Conservation (phyloP, 148 eudicot genomes). For the Rhododendron vialii region DNA sequence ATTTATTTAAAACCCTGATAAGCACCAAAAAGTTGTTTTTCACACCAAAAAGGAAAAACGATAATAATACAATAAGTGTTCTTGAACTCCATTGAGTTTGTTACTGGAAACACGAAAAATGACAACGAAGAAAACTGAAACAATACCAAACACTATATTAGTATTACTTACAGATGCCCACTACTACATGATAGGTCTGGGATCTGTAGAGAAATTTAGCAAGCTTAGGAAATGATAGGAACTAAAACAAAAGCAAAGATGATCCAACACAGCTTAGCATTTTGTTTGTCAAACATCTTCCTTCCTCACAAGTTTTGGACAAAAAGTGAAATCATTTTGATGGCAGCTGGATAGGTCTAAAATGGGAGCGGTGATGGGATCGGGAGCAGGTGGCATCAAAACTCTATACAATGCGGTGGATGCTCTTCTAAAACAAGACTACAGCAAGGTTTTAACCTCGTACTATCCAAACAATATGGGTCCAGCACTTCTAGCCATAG, state of each 20-base stretch:
- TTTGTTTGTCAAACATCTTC: not conserved
- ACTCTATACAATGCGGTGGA: not conserved
- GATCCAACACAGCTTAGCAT: not conserved
- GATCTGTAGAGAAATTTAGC: not conserved
- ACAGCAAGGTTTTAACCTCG: constrained; percentile 4
- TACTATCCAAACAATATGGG: constrained; percentile 10
- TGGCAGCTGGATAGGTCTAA: constrained; percentile 19
- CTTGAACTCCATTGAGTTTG: not conserved
- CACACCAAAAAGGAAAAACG: not conserved
- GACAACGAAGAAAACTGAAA: too few species aligned
- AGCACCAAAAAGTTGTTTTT: not conserved
- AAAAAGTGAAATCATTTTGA: not conserved
- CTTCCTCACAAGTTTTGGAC: not conserved
- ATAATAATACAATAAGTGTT: not conserved
- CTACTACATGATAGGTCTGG: not conserved
- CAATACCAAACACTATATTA: too few species aligned
- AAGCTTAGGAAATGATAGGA: not conserved
- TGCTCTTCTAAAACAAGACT: constrained; percentile 4
- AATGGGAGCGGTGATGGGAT: constrained; percentile 24
- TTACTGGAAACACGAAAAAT: not conserved
- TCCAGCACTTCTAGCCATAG: constrained; percentile 25
- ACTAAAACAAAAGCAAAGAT: not conserved
- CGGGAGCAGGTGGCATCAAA: constrained; percentile 22
- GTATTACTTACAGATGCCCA: too few species aligned
- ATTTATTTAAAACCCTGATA: too few species aligned